Percentiles rank a stretch among this genome's conserved stretches.
Evolutionary conservation across 2,329 filamentous ascomycete genomes (phyloP).

Genomic region (Curvularia eragrostidis): DNA sequence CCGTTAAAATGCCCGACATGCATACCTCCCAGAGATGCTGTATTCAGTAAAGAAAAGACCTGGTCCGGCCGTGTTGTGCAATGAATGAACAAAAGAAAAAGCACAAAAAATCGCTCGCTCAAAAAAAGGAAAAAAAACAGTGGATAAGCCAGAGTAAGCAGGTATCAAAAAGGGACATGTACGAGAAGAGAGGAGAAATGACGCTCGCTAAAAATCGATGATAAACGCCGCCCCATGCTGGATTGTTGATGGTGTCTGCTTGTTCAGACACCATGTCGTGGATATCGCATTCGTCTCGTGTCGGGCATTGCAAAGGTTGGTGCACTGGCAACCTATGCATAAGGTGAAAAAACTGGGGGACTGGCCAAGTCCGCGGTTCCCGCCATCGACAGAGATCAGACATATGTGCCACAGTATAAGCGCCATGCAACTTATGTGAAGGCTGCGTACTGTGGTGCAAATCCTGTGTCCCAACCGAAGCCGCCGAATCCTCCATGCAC

Average conservation of each 20-base stretch:
- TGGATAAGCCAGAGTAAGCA: slow-evolving; percentile 49
- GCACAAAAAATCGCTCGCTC: slow-evolving; percentile 52
- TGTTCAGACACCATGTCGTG: slow-evolving; percentile 50
- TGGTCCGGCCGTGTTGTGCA: slow-evolving; percentile 45
- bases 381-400: slow-evolving; percentile 37
- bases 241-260: slow-evolving; percentile 49
- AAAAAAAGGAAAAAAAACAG: slow-evolving; percentile 52
- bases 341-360: slow-evolving; percentile 36
- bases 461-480: slow-evolving; percentile 90
- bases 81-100: slow-evolving; percentile 27
- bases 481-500: slow-evolving; percentile 68
- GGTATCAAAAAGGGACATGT: slow-evolving; percentile 51
- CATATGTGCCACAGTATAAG: slow-evolving; percentile 30
- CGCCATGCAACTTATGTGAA: slow-evolving; percentile 71
- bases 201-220: slow-evolving; percentile 51
- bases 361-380: slow-evolving; percentile 55
- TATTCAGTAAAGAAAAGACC: slow-evolving; percentile 46
- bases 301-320: slow-evolving; percentile 50
- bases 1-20: slow-evolving; percentile 53
- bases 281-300: slow-evolving; percentile 56
- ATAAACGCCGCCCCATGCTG: slow-evolving; percentile 64
- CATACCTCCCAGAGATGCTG: slow-evolving; percentile 55
- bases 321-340: slow-evolving; percentile 47
- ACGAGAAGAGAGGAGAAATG: slow-evolving; percentile 48
- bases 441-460: slow-evolving; percentile 72